Base-by-base conservation (phyloP, 305 asterid genomes). In the Lippia alba region DNA sequence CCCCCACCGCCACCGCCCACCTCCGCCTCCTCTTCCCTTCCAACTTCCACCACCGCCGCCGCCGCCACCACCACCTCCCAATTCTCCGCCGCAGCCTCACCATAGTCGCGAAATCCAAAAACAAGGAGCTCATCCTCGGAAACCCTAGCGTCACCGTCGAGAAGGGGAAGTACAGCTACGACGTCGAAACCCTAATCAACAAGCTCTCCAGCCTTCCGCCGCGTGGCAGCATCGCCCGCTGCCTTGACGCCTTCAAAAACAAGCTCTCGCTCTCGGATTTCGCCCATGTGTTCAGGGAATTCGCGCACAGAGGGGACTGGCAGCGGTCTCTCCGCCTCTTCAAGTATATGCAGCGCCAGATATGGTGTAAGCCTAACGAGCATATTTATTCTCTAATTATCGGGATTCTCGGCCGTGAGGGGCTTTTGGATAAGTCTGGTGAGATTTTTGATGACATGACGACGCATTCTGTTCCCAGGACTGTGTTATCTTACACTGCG, bases 171-270 rank as follows among this genome's bases (percentile, higher is more conserved):
- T 94, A 91, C 75, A 81, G 90, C 79, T 94, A 94, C 84, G 96
- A 91, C 75, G 97, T 94, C 34, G 97, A 94, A 82, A 89, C 97
- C 69, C 89, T 94, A 73, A 91, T 94, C 85, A 87, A 94, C 84
- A 94, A 94, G 82, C 97, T 94, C 70, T 88, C 99, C 30, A 84
- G 96, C 77, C 91, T 94, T 57, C 97, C 99, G 9, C 99, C 99
- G 12, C 97, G 99, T 17, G 99, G 99, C 62, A 94, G 99, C 89
- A 90, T 91, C 55, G 97, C 97, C 11, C 91, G 99, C 10, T 91
- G 97, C 75, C 91, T 94, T 30, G 99, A 91, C 58, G 49, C 94
- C n/a, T 90, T 91, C 86, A 89, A 87, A 67, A 90, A 85, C 88
- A 91, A 91, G 89, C 85, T 94, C 49, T 89, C 97, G 14, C 89